Evolutionary conservation across 352 stramenopile genomes (phyloP), one percentile per base, ranked within the genome.

Genomic region (Phytopythium cucurbitacearum): DNA sequence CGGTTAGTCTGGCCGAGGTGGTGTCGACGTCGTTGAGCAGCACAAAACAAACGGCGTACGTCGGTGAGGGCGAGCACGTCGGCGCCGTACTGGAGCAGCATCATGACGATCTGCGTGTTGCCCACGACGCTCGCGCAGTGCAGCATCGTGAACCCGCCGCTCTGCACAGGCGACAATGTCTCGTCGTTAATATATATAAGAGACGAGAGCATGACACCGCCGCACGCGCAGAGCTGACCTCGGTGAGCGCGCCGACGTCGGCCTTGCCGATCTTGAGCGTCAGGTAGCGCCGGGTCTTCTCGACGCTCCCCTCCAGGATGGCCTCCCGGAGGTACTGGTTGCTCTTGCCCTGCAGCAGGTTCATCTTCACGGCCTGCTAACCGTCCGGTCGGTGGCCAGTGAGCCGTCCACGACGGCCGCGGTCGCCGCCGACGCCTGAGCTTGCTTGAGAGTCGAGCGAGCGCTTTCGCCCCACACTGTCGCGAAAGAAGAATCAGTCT

Each of bases 81-180:
- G 4, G 82, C 72, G 51, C 80, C 76, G 57, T 78, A 89, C 60
- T 93, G 82, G 34, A 93, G 67, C 38, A 93, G 62, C 82, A 92
- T 92, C 77, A 92, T 88, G n/a, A 86, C 71, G 67, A 92, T 88
- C 68, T 92, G 79, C 45, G 79, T 90, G 60, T 92, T 89, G 15
- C 82, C 83, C 37, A 77, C 78, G 39, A 93, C 69, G 42, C 69
- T 67, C 39, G 83, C 80, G 39, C 80, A 87, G 62, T 93, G 83
- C 21, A 92, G 64, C 83, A 93, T 93, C 10, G 65, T 82, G 59
- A 93, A 93, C 41, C 83, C 80, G 16, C 83, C 80, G 48, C 77
- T 89, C 67, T 85, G 58, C 40, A 21, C 43, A 28, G 21, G 21
- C 21, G 21, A 28, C 21, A 28, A 2, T 2, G 2, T 28, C 10